Evolutionary conservation across 352 stramenopile species (phyloP), one percentile per base, ranked within the genome.

Genomic region (Globisporangium acanthophoron): DNA sequence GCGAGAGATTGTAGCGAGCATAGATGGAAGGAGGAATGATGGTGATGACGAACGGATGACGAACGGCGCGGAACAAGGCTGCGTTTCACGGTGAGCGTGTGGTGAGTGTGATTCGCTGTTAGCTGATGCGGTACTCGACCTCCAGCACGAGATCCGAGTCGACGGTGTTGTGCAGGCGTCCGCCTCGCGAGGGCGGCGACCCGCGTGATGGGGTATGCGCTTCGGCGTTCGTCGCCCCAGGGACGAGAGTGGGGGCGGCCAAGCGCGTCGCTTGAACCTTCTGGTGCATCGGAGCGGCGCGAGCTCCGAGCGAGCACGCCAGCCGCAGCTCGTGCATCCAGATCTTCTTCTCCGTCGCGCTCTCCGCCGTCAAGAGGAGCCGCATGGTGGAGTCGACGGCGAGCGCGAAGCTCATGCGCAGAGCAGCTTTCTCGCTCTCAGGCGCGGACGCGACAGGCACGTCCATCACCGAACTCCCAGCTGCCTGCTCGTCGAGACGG

Each of bases 331-430:
- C 71, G 0, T 43, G 27, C 68, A 82, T 74, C 78, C 78, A 87
- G n/a, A 66, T 67, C 29, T 68, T 67, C 53, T 80, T 84, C 21
- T 86, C 71, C 45, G 69, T 67, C 2, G 45, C 20, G 20, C 65
- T 81, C 20, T 70, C 52, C n/a, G 73, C 67, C 11, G 75, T 85
- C 21, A 83, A 52, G 8, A 81, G 29, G 9, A 86, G 24, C 1
- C 67, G 59, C 1, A 35, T 69, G 0, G 35, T 29, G 8, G 52
- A 0, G 54, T 66, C 54, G 1, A 71, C 35, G n/a, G 41, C 52
- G 21, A 88, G 27, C 8, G 74, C 11, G 35, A 88, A 80, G 24
- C 66, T 85, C 8, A 80, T 69, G 0, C 57, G 59, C 9, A 82
- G 59, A 3, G 71, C 45, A 3, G 57, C 53, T 27, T 75, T 40